Evolutionary conservation across 2,329 filamentous ascomycete genomes (phyloP).

Genomic region (Tothia fuscella): DNA sequence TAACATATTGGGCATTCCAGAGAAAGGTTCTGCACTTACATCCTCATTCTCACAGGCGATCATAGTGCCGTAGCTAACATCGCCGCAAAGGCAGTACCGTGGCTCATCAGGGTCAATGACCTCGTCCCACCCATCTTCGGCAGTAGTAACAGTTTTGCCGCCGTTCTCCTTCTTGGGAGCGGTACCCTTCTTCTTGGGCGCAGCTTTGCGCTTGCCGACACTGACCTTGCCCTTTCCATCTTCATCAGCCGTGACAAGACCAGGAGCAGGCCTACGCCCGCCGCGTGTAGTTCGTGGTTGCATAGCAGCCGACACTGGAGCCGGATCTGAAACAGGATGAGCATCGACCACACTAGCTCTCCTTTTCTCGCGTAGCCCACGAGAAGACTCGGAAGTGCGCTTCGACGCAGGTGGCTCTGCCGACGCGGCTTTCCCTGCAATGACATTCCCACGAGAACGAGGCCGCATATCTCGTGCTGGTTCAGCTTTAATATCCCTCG

Average conservation of each 20-base stretch:
- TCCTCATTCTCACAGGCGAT: slow-evolving; percentile 70
- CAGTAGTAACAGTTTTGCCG: slow-evolving; percentile 15
- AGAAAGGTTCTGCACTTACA: slow-evolving; percentile 45
- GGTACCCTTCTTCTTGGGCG: slow-evolving; percentile 46
- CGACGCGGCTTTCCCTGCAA: slow-evolving; percentile 31
- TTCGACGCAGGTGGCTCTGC: slow-evolving; percentile 33
- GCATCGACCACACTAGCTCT: slow-evolving; percentile 32
- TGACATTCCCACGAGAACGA: slow-evolving; percentile 18
- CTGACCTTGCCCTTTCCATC: slow-evolving; percentile 52
- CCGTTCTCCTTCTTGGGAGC: slow-evolving; percentile 19
- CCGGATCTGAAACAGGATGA: slow-evolving; percentile 18
- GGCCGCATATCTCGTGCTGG: slow-evolving; percentile 13
- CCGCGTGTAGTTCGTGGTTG: slow-evolving; percentile 36
- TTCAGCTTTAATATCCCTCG: not conserved
- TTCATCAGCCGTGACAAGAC: slow-evolving; percentile 53
- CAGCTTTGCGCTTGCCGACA: slow-evolving; percentile 59
- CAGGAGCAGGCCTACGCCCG: slow-evolving; percentile 58
- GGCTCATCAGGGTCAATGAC: slow-evolving; percentile 62
- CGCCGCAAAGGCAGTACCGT: slow-evolving; percentile 65
- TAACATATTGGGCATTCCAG: no score
- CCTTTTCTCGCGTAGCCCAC: slow-evolving; percentile 26
- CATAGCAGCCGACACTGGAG: slow-evolving; percentile 13
- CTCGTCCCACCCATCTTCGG: no score
- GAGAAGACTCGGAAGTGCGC: slow-evolving; percentile 22
- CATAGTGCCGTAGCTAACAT: slow-evolving; percentile 74